A percentile compares a stretch with the other conserved stretches of the same genome.
Conservation (phyloP, 371 early-diverging fungal genomes). For the Syncephalastrum sp. region DNA sequence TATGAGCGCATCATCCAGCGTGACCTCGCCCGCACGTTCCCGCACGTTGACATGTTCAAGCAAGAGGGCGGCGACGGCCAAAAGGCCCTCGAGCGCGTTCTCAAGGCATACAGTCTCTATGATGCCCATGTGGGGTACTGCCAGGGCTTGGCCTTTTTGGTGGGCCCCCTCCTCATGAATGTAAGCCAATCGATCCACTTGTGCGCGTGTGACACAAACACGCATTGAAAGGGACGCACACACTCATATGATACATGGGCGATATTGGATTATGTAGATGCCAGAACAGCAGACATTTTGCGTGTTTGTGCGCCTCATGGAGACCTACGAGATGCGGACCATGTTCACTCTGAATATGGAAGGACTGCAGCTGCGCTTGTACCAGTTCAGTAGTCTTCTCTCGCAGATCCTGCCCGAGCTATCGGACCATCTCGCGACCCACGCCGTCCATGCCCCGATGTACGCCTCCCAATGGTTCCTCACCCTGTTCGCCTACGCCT, state of each 20-base stretch:
- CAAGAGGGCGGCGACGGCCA: constrained; percentile 87
- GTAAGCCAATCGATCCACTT: constrained; percentile 36
- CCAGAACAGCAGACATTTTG: constrained; percentile 89
- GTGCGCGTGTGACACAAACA: constrained; percentile 23
- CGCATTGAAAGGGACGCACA: constrained; percentile 7
- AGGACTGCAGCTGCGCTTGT: constrained; percentile 75
- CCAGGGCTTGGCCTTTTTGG: constrained; percentile 95
- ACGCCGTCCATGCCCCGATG: constrained; percentile 79
- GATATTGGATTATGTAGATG: constrained; percentile 50
- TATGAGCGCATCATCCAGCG: constrained; percentile 89
- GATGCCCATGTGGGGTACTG: constrained; percentile 95
- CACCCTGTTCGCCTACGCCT: constrained; percentile 82
- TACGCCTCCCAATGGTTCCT: constrained; percentile 90
- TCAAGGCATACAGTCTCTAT: constrained; percentile 90
- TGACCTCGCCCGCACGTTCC: constrained; percentile 92
- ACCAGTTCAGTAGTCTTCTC: constrained; percentile 79
- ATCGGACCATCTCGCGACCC: constrained; percentile 64
- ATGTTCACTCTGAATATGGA: constrained; percentile 81
- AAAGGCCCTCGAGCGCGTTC: constrained; percentile 73
- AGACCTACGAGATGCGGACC: constrained; percentile 76
- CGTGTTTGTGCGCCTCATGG: constrained; percentile 82
- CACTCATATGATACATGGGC: background rate
- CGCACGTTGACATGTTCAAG: constrained; percentile 82
- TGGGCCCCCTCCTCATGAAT: constrained; percentile 90
- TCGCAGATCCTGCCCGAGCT: constrained; percentile 76